A percentile compares a stretch with the other conserved stretches of the same genome.
Conservation (phyloP, 148 eudicot species). For the Rhododendron vialii region DNA sequence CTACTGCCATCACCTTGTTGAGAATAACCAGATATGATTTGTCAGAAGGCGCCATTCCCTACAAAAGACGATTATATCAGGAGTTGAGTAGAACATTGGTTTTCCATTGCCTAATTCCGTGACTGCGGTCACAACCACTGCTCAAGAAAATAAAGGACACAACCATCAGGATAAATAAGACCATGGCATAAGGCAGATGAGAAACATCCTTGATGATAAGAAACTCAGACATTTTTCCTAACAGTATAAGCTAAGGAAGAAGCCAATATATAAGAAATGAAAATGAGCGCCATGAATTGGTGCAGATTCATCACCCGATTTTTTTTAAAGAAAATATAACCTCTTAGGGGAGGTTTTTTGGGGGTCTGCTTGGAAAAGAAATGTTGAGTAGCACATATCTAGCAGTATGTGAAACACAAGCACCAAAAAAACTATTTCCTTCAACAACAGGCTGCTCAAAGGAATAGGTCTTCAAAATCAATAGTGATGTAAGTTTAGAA, state of each 20-base stretch:
- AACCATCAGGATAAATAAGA: slow-evolving; percentile 14
- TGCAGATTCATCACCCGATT: neutral
- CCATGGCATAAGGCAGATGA: neutral
- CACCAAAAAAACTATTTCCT: neutral
- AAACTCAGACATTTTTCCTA: neutral
- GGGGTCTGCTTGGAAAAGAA: neutral
- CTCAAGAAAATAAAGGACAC: slow-evolving; percentile 18
- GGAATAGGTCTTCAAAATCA: slow-evolving; percentile 8
- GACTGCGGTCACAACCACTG: slow-evolving; percentile 95
- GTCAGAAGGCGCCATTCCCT: slow-evolving; percentile 93
- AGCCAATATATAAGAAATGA: neutral
- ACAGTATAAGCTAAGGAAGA: neutral
- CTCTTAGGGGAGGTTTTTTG: neutral
- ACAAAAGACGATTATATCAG: slow-evolving; percentile 84
- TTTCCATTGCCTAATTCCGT: slow-evolving; percentile 78
- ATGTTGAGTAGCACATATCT: neutral
- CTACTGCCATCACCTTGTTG: slow-evolving; percentile 58
- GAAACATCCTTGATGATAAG: neutral
- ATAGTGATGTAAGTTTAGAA: neutral
- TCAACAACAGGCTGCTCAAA: neutral
- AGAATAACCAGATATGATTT: slow-evolving; percentile 93
- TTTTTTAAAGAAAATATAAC: neutral
- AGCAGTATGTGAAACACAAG: neutral
- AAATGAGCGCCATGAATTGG: neutral
- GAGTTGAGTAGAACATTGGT: slow-evolving; percentile 93